phyloP scores from a whole-genome alignment of 2,329 filamentous ascomycete species.

The Trichoderma citrinoviride region DNA sequence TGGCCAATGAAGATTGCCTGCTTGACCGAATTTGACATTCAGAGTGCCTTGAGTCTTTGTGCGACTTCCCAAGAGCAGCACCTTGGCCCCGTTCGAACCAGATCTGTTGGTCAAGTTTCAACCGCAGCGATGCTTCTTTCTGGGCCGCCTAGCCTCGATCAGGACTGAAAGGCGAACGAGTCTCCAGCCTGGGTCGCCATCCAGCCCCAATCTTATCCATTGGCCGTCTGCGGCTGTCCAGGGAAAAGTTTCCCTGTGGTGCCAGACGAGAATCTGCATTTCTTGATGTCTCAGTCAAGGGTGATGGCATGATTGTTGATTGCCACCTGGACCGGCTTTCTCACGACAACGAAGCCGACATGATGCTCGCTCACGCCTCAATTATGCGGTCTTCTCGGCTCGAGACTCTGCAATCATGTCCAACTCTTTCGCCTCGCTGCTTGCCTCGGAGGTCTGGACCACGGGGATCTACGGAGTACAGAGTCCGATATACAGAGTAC shows the following conservation, averaged over 20 bases:
- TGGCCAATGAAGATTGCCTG: constrained; percentile 6
- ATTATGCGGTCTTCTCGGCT: background rate
- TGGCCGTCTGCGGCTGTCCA: background rate
- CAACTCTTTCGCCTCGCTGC: background rate
- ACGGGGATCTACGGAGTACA: constrained; percentile 3
- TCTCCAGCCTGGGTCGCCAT: constrained; percentile 3
- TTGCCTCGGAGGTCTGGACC: background rate
- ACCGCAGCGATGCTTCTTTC: constrained; percentile 9
- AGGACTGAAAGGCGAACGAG: constrained; percentile 12
- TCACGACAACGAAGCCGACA: background rate
- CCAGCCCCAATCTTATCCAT: constrained; percentile 3
- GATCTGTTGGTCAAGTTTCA: background rate
- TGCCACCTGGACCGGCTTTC: constrained; percentile 14
- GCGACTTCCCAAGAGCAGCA: constrained; percentile 1
- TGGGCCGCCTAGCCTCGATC: background rate
- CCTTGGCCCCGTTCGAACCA: background rate
- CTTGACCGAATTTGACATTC: constrained; percentile 15
- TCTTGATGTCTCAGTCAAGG: background rate
- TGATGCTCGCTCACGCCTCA: background rate
- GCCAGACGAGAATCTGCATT: background rate
- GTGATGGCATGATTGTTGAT: constrained; percentile 7
- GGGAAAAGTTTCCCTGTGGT: constrained; percentile 14
- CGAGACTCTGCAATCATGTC: constrained; percentile 1
- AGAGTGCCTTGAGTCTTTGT: constrained; percentile 5
- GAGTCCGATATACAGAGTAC: constrained; percentile 7